Conservation (phyloP, 176 grass and related monocot genomes). For the Juncus effusus region DNA sequence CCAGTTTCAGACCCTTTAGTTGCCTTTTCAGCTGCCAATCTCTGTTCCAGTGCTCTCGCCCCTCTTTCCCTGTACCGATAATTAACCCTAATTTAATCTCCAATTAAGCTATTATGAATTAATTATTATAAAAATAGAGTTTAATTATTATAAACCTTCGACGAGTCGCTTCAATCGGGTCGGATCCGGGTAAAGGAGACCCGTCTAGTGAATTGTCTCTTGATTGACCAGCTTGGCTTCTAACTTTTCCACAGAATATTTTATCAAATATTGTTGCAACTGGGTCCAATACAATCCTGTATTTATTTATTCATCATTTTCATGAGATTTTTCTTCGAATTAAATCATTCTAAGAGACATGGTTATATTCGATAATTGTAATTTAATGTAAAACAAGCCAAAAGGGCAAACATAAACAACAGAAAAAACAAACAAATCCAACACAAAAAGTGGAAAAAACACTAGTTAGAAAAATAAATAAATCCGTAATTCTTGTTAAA, state of each 20-base stretch:
- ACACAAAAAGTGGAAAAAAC: no score
- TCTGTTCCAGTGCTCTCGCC: slow-evolving; percentile 88
- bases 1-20: slow-evolving; percentile 40
- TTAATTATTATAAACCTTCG: slow-evolving; percentile 46
- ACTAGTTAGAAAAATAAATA: background rate
- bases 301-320: slow-evolving; percentile 4
- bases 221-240: slow-evolving; percentile 36
- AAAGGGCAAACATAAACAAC: no score
- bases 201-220: slow-evolving; percentile 59
- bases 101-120: no score
- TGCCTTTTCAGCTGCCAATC: slow-evolving; percentile 73
- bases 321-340: no score
- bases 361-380: no score
- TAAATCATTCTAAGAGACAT: no score
- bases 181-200: slow-evolving; percentile 71
- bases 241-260: slow-evolving; percentile 83
- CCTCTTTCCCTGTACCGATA: slow-evolving; percentile 66
- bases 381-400: no score
- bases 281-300: slow-evolving; percentile 76
- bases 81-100: background rate
- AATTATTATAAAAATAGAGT: no score
- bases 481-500: background rate
- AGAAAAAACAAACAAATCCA: no score
- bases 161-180: slow-evolving; percentile 79
- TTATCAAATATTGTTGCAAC: slow-evolving; percentile 77